Percentiles rank a stretch among this genome's conserved stretches.
These are phyloP conservation scores for Clonostachys sp. DNA, from an alignment of 2,329 filamentous ascomycete genomes.

Conservation along the genomic window DNA sequence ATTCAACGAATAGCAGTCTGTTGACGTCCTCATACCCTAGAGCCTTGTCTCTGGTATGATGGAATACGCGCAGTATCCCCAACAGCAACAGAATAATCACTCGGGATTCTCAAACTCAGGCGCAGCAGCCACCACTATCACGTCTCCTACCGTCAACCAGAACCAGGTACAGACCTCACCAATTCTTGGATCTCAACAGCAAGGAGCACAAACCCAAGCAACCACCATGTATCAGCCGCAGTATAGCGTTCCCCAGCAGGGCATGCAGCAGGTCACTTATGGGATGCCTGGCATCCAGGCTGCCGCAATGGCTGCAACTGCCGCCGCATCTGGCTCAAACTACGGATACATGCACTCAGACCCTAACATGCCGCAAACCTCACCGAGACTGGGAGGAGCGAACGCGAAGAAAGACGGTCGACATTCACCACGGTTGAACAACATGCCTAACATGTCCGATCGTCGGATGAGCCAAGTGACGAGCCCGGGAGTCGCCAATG, in stretches of 20 bases:
- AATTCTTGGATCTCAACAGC: constrained; percentile 74
- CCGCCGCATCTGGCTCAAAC: constrained; percentile 79
- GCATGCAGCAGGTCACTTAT: constrained; percentile 65
- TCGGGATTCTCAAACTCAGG: constrained; percentile 58
- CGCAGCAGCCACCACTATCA: constrained; percentile 59
- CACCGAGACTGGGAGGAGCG: constrained; percentile 70
- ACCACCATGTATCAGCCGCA: constrained; percentile 67
- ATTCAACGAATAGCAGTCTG: constrained; percentile 16
- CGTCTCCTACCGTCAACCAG: constrained; percentile 64
- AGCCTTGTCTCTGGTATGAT: constrained; percentile 45
- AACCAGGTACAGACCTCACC: constrained; percentile 71
- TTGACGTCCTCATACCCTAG: constrained; percentile 7
- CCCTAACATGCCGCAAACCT: constrained; percentile 63
- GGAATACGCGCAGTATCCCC: constrained; percentile 73
- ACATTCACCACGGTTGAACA: constrained; percentile 72
- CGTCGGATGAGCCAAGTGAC: constrained; percentile 74
- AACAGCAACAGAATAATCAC: constrained; percentile 63
- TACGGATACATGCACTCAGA: constrained; percentile 73
- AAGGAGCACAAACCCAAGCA: constrained; percentile 56
- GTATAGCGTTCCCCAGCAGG: constrained; percentile 68
- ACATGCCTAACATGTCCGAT: constrained; percentile 52
- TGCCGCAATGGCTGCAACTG: constrained; percentile 87
- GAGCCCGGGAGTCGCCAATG: constrained; percentile 69
- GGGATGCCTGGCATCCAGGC: constrained; percentile 80
- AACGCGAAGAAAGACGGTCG: constrained; percentile 70